A percentile compares a stretch with the other conserved stretches of the same genome.
Evolutionary conservation across 1,284 basidiomycete genomes (phyloP).

Genomic region (Irpex sp.): DNA sequence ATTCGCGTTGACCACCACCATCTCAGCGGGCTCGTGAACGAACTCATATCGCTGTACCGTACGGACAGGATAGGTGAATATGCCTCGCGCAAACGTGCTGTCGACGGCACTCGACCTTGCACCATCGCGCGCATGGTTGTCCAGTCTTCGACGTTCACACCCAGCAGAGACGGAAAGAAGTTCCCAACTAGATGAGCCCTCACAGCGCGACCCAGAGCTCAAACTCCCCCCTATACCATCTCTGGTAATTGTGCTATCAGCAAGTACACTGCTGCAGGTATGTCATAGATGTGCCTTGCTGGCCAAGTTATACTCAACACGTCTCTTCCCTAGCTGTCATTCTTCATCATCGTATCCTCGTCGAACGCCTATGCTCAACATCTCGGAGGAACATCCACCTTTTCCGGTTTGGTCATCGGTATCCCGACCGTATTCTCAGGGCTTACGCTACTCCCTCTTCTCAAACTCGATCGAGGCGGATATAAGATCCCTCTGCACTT

Average conservation of each 20-base stretch:
- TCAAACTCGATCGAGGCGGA: constrained; percentile 47
- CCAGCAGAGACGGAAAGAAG: background rate
- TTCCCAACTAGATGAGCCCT: background rate
- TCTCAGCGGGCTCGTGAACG: too few relatives aligned
- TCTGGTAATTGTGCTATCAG: constrained; percentile 36
- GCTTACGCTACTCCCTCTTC: constrained; percentile 51
- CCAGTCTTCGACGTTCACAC: background rate
- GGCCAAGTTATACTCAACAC: background rate
- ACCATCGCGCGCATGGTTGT: constrained; percentile 6
- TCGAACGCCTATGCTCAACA: constrained; percentile 56
- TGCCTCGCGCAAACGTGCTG: constrained; percentile 9
- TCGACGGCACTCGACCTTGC: constrained; percentile 11
- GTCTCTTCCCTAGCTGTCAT: constrained; percentile 42
- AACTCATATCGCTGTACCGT: background rate
- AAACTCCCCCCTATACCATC: constrained; percentile 41
- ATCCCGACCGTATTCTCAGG: constrained; percentile 60
- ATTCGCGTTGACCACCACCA: background rate
- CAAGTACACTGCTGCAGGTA: constrained; percentile 44
- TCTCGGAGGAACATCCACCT: constrained; percentile 59
- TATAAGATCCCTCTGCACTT: constrained; percentile 45
- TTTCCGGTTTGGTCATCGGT: constrained; percentile 65
- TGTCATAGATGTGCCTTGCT: background rate
- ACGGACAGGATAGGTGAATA: background rate
- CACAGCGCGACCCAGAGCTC: constrained; percentile 33
- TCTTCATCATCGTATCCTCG: constrained; percentile 66